phyloP scores from a whole-genome alignment of 148 eudicot species.

The Arctostaphylos glauca region DNA sequence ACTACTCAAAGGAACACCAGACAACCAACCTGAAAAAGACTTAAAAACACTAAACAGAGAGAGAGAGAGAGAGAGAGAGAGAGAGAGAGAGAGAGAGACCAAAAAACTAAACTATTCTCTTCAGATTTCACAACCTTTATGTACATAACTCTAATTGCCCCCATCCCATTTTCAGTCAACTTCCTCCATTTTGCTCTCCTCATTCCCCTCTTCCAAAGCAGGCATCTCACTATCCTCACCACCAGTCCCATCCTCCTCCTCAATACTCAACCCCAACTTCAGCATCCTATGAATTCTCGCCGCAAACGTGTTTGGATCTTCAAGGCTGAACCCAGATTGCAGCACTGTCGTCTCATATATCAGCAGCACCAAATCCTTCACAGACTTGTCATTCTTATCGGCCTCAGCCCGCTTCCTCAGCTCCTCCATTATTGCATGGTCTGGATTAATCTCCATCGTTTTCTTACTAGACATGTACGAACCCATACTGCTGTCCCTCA shows the following conservation, averaged over 20 bases:
- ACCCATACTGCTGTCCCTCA: slow-evolving; percentile 13
- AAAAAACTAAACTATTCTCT: not conserved
- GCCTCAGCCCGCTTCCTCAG: slow-evolving; percentile 21
- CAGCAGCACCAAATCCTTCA: slow-evolving; percentile 13
- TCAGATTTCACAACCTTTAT: not conserved
- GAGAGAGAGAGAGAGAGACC: no score
- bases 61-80: no score
- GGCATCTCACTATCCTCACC: slow-evolving; percentile 13
- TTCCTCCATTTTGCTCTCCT: slow-evolving; percentile 14
- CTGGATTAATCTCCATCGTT: slow-evolving; percentile 18
- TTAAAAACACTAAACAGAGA: no score
- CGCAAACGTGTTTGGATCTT: slow-evolving; percentile 15
- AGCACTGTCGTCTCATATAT: slow-evolving; percentile 13
- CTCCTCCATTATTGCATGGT: slow-evolving; percentile 15
- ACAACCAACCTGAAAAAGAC: no score
- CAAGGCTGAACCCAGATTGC: slow-evolving; percentile 16
- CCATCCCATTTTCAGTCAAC: slow-evolving; percentile 9
- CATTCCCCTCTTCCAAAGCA: not conserved
- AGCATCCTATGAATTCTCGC: slow-evolving; percentile 15
- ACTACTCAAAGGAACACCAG: no score
- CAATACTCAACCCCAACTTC: slow-evolving; percentile 18
- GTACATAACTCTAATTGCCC: not conserved
- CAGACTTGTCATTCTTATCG: slow-evolving; percentile 14
- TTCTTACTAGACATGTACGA: slow-evolving; percentile 14
- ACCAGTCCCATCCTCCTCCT: not conserved